Conservation (phyloP, 805 yeast species). For the Teunomyces atbi region DNA sequence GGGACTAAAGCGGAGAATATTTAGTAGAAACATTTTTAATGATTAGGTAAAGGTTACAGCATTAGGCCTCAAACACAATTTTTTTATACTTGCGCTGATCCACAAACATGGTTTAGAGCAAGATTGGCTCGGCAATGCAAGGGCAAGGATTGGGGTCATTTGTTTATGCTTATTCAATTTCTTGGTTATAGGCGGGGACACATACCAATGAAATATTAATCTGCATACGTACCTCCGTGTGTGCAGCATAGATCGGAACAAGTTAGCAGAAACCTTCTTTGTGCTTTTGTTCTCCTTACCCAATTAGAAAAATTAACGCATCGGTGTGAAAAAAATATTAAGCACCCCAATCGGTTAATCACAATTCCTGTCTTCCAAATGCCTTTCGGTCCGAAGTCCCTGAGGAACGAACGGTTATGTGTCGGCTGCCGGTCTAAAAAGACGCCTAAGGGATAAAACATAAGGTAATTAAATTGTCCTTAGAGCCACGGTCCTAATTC, state of each 20-base stretch:
- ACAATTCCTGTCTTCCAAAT: background rate
- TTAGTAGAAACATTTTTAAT: background rate
- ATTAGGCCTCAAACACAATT: background rate
- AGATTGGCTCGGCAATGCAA: background rate
- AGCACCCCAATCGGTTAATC: background rate
- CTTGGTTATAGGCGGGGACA: background rate
- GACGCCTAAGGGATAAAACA: background rate
- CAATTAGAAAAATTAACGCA: conserved; percentile 4
- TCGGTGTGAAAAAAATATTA: background rate
- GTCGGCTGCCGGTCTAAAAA: background rate
- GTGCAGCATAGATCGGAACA: background rate
- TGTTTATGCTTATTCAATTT: background rate
- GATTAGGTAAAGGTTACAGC: background rate
- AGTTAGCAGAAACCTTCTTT: background rate
- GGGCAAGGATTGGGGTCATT: background rate
- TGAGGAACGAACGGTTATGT: background rate
- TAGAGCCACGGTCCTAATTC: background rate
- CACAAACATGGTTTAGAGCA: background rate
- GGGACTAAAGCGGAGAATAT: conserved; percentile 2
- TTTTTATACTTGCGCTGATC: background rate
- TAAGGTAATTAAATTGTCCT: background rate
- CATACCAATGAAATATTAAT: background rate
- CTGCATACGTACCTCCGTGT: background rate
- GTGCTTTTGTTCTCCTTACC: background rate
- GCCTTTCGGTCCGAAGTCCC: background rate